phyloP scores from a whole-genome alignment of 2,329 filamentous ascomycete genomes.

The Venturia pyrina region DNA sequence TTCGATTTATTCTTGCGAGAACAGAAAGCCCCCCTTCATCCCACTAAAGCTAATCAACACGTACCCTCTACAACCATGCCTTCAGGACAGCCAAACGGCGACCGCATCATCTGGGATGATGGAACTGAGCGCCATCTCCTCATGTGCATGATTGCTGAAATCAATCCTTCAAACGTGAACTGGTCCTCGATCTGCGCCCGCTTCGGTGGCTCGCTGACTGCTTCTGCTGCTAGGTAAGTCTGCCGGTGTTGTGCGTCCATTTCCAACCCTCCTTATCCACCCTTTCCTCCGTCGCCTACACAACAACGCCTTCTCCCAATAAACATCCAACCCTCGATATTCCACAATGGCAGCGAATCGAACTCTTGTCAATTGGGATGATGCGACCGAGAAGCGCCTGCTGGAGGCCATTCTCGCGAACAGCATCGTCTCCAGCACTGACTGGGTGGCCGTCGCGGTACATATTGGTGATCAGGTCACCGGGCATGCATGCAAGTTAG shows the following conservation, averaged over 20 bases:
- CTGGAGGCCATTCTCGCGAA: conserved; percentile 7
- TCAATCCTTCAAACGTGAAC: background rate
- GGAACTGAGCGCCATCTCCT: conserved; percentile 11
- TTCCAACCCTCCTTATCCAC: background rate
- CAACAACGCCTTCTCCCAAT: background rate
- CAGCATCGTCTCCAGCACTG: background rate
- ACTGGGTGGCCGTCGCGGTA: conserved; percentile 1
- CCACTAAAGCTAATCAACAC: background rate
- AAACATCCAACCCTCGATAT: background rate
- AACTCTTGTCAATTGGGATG: conserved; percentile 15
- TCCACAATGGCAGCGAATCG: conserved; percentile 26
- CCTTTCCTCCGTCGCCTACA: no score
- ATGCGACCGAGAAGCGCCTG: conserved; percentile 9
- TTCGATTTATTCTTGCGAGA: background rate
- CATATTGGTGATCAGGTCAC: conserved; percentile 4
- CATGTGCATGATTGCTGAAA: conserved; percentile 6
- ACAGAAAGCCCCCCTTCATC: background rate
- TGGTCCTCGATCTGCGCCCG: background rate
- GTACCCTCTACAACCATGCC: background rate
- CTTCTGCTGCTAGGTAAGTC: conserved; percentile 8
- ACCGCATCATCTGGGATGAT: conserved; percentile 10
- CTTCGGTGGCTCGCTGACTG: conserved; percentile 3
- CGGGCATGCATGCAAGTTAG: background rate
- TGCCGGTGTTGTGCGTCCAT: background rate
- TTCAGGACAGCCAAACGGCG: conserved; percentile 5